A percentile compares a stretch with the other conserved stretches of the same genome.
Evolutionary conservation across 2,329 filamentous ascomycete genomes (phyloP).

Genomic region (Diaporthe nobilis): DNA sequence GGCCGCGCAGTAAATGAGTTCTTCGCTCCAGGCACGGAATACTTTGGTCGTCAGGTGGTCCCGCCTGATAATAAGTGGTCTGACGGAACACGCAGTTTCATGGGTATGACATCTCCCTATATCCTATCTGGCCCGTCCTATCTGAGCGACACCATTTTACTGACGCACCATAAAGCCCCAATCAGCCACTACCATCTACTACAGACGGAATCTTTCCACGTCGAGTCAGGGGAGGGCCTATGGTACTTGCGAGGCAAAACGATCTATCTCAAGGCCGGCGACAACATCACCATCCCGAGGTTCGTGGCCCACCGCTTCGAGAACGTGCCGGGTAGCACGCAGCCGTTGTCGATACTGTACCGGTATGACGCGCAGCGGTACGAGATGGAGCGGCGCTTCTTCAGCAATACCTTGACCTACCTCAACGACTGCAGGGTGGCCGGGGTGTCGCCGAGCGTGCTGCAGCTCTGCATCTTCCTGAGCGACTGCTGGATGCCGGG

Average conservation of each 20-base stretch:
- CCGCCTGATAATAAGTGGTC: conserved; percentile 21
- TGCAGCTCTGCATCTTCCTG: conserved; percentile 17
- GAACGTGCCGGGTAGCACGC: conserved; percentile 19
- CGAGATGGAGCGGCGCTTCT: conserved; percentile 26
- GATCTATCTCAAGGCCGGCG: conserved; percentile 12
- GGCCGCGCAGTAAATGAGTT: conserved; percentile 16
- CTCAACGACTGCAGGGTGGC: conserved; percentile 11
- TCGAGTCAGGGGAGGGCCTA: conserved; percentile 16
- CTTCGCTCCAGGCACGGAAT: conserved; percentile 16
- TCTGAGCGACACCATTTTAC: background rate
- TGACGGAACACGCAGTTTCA: conserved; percentile 1
- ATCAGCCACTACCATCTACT: conserved; percentile 1
- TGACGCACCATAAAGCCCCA: background rate
- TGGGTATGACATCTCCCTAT: background rate
- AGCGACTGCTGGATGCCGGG: conserved; percentile 21
- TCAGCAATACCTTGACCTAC: conserved; percentile 26
- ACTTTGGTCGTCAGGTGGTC: conserved; percentile 14
- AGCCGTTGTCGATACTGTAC: conserved; percentile 16
- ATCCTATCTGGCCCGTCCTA: background rate
- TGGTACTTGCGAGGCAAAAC: conserved; percentile 14
- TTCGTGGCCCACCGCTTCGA: conserved; percentile 8
- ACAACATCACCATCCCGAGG: conserved; percentile 19
- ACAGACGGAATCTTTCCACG: conserved; percentile 19
- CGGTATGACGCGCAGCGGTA: conserved; percentile 22
- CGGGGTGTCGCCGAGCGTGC: background rate